Conservation (phyloP, 202 grass and related monocot genomes). For the Miscanthus sacchariflorus region DNA sequence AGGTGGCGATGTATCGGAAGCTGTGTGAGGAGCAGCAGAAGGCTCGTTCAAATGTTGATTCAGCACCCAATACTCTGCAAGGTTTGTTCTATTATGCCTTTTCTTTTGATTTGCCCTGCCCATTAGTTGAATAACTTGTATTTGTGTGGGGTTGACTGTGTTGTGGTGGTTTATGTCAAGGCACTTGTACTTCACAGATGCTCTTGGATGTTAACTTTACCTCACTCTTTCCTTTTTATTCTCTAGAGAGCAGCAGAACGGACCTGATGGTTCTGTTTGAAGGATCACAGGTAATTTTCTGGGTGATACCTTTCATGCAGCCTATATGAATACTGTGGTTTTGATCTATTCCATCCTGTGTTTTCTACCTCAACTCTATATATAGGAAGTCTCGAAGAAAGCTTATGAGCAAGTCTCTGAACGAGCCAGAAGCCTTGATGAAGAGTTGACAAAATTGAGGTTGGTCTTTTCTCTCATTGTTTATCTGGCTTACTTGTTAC, state of each 20-base stretch:
- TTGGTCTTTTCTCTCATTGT: conserved; percentile 39
- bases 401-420: conserved; percentile 80
- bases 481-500: conserved; percentile 10
- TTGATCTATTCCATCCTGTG: conserved; percentile 33
- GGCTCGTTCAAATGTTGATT: conserved; percentile 56
- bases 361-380: conserved; percentile 38
- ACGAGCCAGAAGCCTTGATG: conserved; percentile 75
- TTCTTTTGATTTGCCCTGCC: not conserved
- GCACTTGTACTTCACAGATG: conserved; percentile 30
- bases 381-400: conserved; percentile 75
- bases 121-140: conserved; percentile 8
- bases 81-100: conserved; percentile 51
- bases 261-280: conserved; percentile 85
- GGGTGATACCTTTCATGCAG: conserved; percentile 10
- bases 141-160: conserved; percentile 13
- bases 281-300: conserved; percentile 77
- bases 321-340: conserved; percentile 38
- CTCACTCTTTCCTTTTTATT: conserved; percentile 32
- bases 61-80: conserved; percentile 49
- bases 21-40: conserved; percentile 92
- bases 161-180: conserved; percentile 22
- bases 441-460: conserved; percentile 83
- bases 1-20: conserved; percentile 98
- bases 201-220: conserved; percentile 19
- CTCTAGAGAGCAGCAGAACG: conserved; percentile 70